phyloP scores from a whole-genome alignment of 1,139 yeast species.

The Meyerozyma smithsonii region DNA sequence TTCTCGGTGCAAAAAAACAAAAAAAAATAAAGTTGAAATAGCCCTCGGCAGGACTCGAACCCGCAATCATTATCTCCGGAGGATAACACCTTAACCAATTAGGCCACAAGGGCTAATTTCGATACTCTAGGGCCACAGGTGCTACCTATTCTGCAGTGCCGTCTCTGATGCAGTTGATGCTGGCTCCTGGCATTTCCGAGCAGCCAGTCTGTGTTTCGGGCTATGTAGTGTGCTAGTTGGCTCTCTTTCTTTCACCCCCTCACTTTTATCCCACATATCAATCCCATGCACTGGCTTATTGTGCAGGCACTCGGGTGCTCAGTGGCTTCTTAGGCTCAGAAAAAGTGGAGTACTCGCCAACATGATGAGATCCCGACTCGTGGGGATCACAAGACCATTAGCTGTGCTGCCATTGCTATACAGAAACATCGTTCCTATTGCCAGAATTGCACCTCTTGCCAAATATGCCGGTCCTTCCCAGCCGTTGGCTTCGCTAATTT shows the following conservation, averaged over 20 bases:
- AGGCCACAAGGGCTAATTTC: conserved; percentile 46
- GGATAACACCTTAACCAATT: conserved; percentile 52
- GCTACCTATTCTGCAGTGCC: neutral
- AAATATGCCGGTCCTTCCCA: neutral
- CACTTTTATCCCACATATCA: neutral
- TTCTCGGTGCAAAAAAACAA: neutral
- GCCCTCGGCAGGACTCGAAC: conserved; percentile 59
- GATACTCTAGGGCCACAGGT: neutral
- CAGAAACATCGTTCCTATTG: neutral
- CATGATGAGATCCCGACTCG: neutral
- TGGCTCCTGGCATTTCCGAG: too few species aligned
- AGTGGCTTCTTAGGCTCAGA: neutral
- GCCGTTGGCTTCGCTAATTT: neutral
- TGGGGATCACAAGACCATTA: neutral
- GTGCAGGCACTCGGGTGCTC: neutral
- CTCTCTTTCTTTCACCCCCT: too few species aligned
- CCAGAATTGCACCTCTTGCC: neutral
- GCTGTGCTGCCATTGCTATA: neutral
- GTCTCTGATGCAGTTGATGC: too few species aligned
- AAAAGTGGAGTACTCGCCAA: neutral
- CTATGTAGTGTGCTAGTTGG: too few species aligned
- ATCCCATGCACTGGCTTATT: neutral
- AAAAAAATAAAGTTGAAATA: conserved; percentile 14
- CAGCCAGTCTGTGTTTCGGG: too few species aligned
- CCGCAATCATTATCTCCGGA: conserved; percentile 56